Percentiles rank a stretch among this genome's conserved stretches.
phyloP scores from a whole-genome alignment of 345 rosid genomes.

The Eucalyptus curtisii region DNA sequence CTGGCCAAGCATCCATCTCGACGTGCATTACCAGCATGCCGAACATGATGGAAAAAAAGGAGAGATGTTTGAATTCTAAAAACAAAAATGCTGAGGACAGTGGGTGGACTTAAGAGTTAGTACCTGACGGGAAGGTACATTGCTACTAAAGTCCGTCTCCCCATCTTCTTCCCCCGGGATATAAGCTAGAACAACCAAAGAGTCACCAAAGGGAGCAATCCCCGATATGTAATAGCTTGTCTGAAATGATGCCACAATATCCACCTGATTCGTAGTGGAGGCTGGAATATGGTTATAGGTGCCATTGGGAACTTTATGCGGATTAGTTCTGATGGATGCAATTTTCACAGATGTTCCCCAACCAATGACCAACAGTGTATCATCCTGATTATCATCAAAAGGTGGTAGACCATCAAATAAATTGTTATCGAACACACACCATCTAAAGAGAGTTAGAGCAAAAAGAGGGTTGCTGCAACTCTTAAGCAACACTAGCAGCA shows the following conservation, averaged over 20 bases:
- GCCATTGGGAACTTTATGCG: conserved; percentile 50
- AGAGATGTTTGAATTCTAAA: background rate
- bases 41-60: background rate
- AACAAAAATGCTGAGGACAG: background rate
- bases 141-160: conserved; percentile 65
- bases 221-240: conserved; percentile 98
- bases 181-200: conserved; percentile 95
- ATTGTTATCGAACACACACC: background rate
- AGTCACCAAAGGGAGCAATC: conserved; percentile 99
- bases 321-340: conserved; percentile 77
- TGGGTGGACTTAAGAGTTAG: background rate
- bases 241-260: conserved; percentile 95
- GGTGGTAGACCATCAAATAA: background rate
- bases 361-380: conserved; percentile 88
- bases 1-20: background rate
- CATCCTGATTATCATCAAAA: conserved; percentile 41
- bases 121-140: conserved; percentile 81
- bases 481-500: background rate
- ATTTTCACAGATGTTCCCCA: conserved; percentile 92
- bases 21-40: background rate
- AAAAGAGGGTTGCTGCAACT: background rate
- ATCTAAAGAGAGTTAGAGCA: background rate
- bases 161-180: conserved; percentile 77
- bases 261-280: conserved; percentile 74
- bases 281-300: conserved; percentile 32